Base-by-base conservation (phyloP, 2,329 filamentous ascomycete genomes). In the Fusarium brevicatenulatum region DNA sequence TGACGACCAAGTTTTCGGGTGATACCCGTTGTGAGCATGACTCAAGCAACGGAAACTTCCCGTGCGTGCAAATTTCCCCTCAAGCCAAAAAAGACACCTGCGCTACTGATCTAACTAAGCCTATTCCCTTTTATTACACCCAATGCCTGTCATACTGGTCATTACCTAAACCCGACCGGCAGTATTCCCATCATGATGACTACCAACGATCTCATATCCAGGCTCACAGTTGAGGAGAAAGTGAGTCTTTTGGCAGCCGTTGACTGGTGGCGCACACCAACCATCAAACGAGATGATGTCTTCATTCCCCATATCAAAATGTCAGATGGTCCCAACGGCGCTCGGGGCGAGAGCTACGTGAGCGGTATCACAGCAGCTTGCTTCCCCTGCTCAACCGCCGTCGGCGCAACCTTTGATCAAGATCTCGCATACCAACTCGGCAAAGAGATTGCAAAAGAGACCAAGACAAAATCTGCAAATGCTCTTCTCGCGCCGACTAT, bases 231-330 rank as follows among this genome's bases (percentile, higher is more conserved):
- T 0, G 37, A 65, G 1, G 63, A 66, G 8, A 66, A 66, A 13
- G 30, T 65, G 1, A 49, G 50, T 2, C 25, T 66, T 6, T 16
- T 66, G 0, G 37, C 63, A 21, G 63, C 60, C 5, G 43, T 57
- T 4, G 63, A 66, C 49, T 66, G 50, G 63, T 66, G 63, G 63
- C 60, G 63, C 2, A 66, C 60, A 5, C 60, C 60, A 4, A 43
- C 60, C 2, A 57, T 65, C 12, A 49, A 56, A 2, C 39, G 63
- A 57, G 50, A 65, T 5, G 16, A 57, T 34, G n/a, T 50, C 23
- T 58, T 57, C 25, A 6, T 66, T n/a, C 63, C 63, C 34, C 63
- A 65, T 4, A 65, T 66, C 16, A 66, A 66, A 5, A 64, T 28
- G 21, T 55, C 58, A 8, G 63, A 66, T 21, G 63, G 63, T 1